Evolutionary conservation across 768 basidiomycete species (phyloP).

Genomic region (Tulasnella sp.): DNA sequence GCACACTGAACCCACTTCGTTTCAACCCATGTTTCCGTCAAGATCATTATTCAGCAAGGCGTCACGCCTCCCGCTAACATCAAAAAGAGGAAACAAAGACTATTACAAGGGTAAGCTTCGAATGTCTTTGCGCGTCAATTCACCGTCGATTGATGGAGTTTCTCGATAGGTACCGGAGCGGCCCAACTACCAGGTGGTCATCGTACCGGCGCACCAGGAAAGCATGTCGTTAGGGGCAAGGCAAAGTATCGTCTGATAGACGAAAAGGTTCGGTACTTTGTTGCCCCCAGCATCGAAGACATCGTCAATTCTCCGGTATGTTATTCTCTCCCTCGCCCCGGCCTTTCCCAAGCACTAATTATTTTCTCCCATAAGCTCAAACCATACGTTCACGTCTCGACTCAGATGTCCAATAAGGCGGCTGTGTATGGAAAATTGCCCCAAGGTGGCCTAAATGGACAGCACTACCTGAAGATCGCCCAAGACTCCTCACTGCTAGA

Average conservation of each 20-base stretch:
- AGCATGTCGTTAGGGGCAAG: conserved; percentile 68
- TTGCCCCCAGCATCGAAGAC: conserved; percentile 65
- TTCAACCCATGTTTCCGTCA: conserved; percentile 57
- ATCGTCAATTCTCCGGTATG: conserved; percentile 49
- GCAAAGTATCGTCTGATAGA: conserved; percentile 72
- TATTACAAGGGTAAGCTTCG: conserved; percentile 80
- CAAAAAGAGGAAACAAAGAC: conserved; percentile 90
- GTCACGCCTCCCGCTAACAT: conserved; percentile 69
- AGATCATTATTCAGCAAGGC: conserved; percentile 69
- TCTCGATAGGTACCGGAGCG: conserved; percentile 62
- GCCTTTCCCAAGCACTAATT: not conserved
- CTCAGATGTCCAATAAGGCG: conserved; percentile 10
- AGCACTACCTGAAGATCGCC: conserved; percentile 29
- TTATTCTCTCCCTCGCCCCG: conserved; percentile 27
- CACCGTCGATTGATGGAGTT: not conserved
- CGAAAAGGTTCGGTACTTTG: conserved; percentile 73
- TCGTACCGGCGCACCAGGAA: conserved; percentile 82
- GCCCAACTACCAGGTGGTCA: conserved; percentile 74
- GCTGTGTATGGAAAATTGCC: conserved; percentile 25
- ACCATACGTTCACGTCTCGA: conserved; percentile 50
- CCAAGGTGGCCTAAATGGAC: conserved; percentile 28
- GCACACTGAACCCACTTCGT: not conserved
- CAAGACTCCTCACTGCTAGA: conserved; percentile 18
- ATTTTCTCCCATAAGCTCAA: conserved; percentile 44
- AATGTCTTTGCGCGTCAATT: not conserved